phyloP scores from a whole-genome alignment of 2,329 filamentous ascomycete species.

The Lachnellula hyalina region DNA sequence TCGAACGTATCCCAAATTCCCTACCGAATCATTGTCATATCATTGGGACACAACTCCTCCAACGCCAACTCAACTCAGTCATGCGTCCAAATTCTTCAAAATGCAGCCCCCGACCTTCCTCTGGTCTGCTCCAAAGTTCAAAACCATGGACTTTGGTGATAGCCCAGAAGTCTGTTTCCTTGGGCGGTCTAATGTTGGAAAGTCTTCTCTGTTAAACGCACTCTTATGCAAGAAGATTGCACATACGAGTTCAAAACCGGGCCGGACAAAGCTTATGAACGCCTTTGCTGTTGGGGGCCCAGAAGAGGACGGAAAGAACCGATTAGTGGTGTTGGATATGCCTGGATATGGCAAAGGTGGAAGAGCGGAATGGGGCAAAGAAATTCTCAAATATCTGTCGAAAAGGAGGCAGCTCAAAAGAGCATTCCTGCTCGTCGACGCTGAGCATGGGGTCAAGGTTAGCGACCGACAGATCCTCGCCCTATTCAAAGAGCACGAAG shows the following conservation, averaged over 20 bases:
- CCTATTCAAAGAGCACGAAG: constrained; percentile 48
- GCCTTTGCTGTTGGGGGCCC: constrained; percentile 53
- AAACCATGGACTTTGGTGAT: constrained; percentile 46
- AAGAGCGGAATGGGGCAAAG: constrained; percentile 55
- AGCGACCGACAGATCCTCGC: constrained; percentile 52
- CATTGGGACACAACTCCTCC: constrained; percentile 48
- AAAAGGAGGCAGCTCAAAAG: constrained; percentile 52
- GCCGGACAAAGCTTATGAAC: constrained; percentile 61
- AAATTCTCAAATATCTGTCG: constrained; percentile 64
- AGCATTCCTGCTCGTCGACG: constrained; percentile 61
- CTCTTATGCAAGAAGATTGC: constrained; percentile 49
- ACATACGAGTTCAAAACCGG: constrained; percentile 53
- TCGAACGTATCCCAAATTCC: constrained; percentile 1
- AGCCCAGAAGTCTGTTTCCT: constrained; percentile 47
- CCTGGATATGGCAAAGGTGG: constrained; percentile 65
- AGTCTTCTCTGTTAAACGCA: constrained; percentile 61
- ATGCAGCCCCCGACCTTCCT: constrained; percentile 47
- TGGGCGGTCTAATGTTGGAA: constrained; percentile 66
- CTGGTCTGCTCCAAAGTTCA: constrained; percentile 56
- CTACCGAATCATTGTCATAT: constrained; percentile 31
- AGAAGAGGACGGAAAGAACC: constrained; percentile 22
- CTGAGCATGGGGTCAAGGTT: constrained; percentile 57
- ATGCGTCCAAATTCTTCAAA: constrained; percentile 42
- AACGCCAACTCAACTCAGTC: constrained; percentile 37
- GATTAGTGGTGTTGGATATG: constrained; percentile 61